A percentile compares a stretch with the other conserved stretches of the same genome.
phyloP scores from a whole-genome alignment of 345 rosid genomes.

The Euphorbia tirucalli region DNA sequence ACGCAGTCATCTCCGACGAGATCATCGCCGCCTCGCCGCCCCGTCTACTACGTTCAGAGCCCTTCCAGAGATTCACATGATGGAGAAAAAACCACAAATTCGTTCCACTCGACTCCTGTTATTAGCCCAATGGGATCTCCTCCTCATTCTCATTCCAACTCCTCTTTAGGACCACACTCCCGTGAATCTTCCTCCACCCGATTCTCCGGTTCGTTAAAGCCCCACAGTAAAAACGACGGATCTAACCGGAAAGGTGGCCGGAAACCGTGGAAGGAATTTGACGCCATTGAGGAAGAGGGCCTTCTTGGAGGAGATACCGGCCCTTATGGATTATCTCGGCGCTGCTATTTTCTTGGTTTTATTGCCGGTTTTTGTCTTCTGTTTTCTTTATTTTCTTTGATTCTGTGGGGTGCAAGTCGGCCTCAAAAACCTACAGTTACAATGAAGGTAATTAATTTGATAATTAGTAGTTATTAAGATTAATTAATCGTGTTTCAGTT shows the following conservation, averaged over 20 bases:
- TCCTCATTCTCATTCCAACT: conserved; percentile 70
- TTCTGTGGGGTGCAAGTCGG: conserved; percentile 68
- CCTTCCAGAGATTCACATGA: conserved; percentile 72
- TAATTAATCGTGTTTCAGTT: too few species aligned
- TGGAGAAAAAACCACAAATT: conserved; percentile 63
- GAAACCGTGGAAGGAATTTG: conserved; percentile 51
- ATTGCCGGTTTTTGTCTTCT: conserved; percentile 48
- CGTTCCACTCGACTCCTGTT: conserved; percentile 61
- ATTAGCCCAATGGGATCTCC: conserved; percentile 69
- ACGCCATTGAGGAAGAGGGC: conserved; percentile 71
- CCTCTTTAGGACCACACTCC: conserved; percentile 67
- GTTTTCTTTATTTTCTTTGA: conserved; percentile 53
- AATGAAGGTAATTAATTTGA: conserved; percentile 46
- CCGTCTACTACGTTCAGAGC: conserved; percentile 71
- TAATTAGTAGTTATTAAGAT: not conserved
- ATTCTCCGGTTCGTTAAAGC: conserved; percentile 50
- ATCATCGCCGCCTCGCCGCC: conserved; percentile 40
- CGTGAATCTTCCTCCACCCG: conserved; percentile 69
- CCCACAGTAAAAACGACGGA: conserved; percentile 29
- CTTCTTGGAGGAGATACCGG: conserved; percentile 39
- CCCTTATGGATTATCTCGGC: conserved; percentile 33
- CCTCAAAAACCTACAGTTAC: conserved; percentile 58
- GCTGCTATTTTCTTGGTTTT: conserved; percentile 53
- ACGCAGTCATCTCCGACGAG: conserved; percentile 52
- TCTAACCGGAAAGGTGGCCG: conserved; percentile 23